Percentiles rank a stretch among this genome's conserved stretches.
Conservation (phyloP, 208 protist species). For the Zelonia costaricensis region DNA sequence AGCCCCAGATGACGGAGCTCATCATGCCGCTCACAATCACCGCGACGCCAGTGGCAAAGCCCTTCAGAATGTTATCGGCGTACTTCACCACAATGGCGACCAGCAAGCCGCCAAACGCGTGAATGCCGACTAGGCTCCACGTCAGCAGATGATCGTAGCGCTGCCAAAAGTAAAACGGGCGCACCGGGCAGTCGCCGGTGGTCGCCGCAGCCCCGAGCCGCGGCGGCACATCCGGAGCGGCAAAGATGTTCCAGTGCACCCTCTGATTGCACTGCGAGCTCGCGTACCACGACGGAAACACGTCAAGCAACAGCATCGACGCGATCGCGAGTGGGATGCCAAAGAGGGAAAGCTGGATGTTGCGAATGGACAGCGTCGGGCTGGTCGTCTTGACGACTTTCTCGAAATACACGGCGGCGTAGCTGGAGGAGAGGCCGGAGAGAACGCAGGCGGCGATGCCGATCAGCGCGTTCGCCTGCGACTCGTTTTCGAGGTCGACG, state of each 20-base stretch:
- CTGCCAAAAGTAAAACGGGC: constrained; percentile 68
- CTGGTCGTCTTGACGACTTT: constrained; percentile 76
- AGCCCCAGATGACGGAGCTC: constrained; percentile 57
- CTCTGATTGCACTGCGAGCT: constrained; percentile 19
- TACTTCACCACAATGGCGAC: constrained; percentile 85
- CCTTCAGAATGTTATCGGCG: constrained; percentile 88
- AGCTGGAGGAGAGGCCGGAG: constrained; percentile 72
- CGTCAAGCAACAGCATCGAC: constrained; percentile 67
- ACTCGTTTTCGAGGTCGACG: constrained; percentile 6
- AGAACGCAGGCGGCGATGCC: constrained; percentile 60
- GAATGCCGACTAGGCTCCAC: constrained; percentile 65
- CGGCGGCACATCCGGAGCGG: not conserved
- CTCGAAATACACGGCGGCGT: constrained; percentile 86
- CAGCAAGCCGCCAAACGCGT: constrained; percentile 79
- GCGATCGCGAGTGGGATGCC: constrained; percentile 59
- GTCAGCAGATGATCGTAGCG: constrained; percentile 57
- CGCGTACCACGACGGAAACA: constrained; percentile 40
- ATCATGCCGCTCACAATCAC: constrained; percentile 73
- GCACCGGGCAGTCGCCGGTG: constrained; percentile 16
- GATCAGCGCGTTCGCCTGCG: constrained; percentile 28
- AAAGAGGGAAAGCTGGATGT: constrained; percentile 85
- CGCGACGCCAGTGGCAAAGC: constrained; percentile 80
- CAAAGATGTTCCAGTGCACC: constrained; percentile 42
- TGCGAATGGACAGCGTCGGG: constrained; percentile 69
- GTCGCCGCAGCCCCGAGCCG: not conserved